Evolutionary conservation across 306 rosid genomes (phyloP).

Genomic region (Inga leiocalycina): DNA sequence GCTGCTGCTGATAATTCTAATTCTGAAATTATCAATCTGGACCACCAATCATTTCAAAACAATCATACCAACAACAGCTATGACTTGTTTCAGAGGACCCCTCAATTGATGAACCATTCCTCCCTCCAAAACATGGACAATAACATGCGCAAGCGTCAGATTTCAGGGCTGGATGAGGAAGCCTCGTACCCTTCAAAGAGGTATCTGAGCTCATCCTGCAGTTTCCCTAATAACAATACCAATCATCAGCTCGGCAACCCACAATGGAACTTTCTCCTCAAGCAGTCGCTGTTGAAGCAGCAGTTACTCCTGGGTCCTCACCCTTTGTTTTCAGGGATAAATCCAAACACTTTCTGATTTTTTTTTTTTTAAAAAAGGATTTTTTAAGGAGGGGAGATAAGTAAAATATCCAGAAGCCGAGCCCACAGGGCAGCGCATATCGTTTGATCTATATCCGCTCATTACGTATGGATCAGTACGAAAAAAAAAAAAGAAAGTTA

Average conservation of each 20-base stretch:
- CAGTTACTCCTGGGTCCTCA: conserved; percentile 57
- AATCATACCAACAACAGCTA: conserved; percentile 9
- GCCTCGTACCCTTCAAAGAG: conserved; percentile 48
- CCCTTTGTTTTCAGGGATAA: conserved; percentile 48
- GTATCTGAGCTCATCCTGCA: conserved; percentile 45
- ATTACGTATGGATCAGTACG: conserved; percentile 28
- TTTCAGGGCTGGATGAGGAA: conserved; percentile 41
- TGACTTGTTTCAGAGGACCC: conserved; percentile 39
- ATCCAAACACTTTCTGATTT: neutral
- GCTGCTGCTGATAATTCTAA: conserved; percentile 26
- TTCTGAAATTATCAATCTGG: conserved; percentile 19
- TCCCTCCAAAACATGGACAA: conserved; percentile 31
- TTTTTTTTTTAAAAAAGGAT: neutral
- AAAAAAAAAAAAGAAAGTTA: neutral
- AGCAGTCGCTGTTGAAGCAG: conserved; percentile 51
- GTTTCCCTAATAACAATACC: conserved; percentile 32
- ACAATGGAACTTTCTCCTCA: conserved; percentile 43
- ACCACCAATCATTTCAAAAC: conserved; percentile 31
- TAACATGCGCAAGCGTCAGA: conserved; percentile 48
- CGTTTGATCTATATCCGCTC: conserved; percentile 28
- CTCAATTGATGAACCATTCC: conserved; percentile 37
- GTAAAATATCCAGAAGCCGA: conserved; percentile 27
- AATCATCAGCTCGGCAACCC: conserved; percentile 39
- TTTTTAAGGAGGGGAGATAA: neutral
- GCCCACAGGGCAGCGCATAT: conserved; percentile 20